Evolutionary conservation across 768 basidiomycete genomes (phyloP), one percentile per base, ranked within the genome.

Genomic region (Boletus rubroflammeus): DNA sequence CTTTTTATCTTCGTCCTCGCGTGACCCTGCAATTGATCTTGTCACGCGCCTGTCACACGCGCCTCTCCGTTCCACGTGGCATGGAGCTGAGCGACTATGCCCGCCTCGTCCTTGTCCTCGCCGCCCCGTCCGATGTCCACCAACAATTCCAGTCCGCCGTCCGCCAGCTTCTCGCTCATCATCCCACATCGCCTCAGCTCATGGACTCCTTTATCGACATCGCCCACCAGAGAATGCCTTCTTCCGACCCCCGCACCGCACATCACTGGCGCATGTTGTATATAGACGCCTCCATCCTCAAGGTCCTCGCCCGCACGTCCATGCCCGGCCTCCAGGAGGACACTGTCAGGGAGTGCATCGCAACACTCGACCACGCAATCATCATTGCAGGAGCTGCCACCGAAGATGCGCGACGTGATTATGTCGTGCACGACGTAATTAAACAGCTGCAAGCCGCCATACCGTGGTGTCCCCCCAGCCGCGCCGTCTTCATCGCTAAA

Each of bases 321-420:
- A 50, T 45, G 1, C 54, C 55, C 3, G 25, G 11, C 1, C 44
- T 63, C 9, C 54, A 58, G 47, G 62, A 63, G n/a, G 43, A 59
- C 9, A 59, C 62, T 3, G 74, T 71, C 11, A 57, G 74, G 56
- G 75, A 74, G 42, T 75, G 79, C 23, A 79, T 98, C 36, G 73
- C 75, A 6, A 71, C 76, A 14, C 72, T 98, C 25, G 97, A 99
- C 65, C 78, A 76, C 59, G 86, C 87, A 1, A 85, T 98, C 58
- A 84, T 98, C 57, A 78, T 95, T 47, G 86, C 93, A 14, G 94
- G 94, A 0, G 66, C 65, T 2, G 83, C 86, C 3, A 76, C 84
- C 23, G 90, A 88, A 3, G 69, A 77, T 17, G 73, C 75, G 13
- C 75, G 87, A 40, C 70, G 83, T 36, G 82, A 88, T 29, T 19